A percentile compares a stretch with the other conserved stretches of the same genome.
phyloP scores from a whole-genome alignment of 139 green algal species.

The Picochlorum costavermella region DNA sequence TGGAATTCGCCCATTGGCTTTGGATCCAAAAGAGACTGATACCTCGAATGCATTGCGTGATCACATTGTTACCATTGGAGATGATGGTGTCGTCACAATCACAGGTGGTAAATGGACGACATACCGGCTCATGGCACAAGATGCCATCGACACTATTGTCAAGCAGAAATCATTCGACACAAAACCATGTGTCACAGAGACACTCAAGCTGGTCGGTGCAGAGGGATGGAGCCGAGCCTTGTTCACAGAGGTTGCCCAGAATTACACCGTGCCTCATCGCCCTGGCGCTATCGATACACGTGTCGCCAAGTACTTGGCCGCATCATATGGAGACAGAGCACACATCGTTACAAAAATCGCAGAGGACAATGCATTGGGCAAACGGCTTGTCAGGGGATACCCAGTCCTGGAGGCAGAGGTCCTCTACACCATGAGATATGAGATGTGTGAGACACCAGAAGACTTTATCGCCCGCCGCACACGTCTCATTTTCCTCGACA shows the following conservation, averaged over 20 bases:
- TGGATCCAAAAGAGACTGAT: slow-evolving; percentile 51
- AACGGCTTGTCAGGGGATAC: slow-evolving; percentile 73
- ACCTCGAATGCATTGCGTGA: slow-evolving; percentile 36
- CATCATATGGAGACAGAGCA: slow-evolving; percentile 80
- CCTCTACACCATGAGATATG: slow-evolving; percentile 48
- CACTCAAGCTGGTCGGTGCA: slow-evolving; percentile 64
- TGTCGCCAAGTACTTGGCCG: slow-evolving; percentile 58
- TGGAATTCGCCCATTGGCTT: slow-evolving; percentile 85
- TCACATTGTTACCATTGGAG: slow-evolving; percentile 68
- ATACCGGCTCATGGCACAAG: slow-evolving; percentile 86
- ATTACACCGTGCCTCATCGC: slow-evolving; percentile 67
- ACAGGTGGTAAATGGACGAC: slow-evolving; percentile 96
- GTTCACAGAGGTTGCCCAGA: slow-evolving; percentile 70
- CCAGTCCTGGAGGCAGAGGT: slow-evolving; percentile 94
- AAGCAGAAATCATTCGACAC: slow-evolving; percentile 16
- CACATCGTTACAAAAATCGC: slow-evolving; percentile 57
- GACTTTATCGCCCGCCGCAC: slow-evolving; percentile 90
- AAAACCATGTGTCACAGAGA: slow-evolving; percentile 47
- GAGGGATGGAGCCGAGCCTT: slow-evolving; percentile 54
- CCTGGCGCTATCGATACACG: slow-evolving; percentile 59
- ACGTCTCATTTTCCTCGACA: slow-evolving; percentile 91
- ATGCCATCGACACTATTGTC: slow-evolving; percentile 57
- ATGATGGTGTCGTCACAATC: slow-evolving; percentile 84
- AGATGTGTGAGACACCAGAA: slow-evolving; percentile 81
- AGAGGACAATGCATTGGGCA: slow-evolving; percentile 55